A percentile compares a stretch with the other conserved stretches of the same genome.
phyloP scores from a whole-genome alignment of 1,284 basidiomycete genomes.

The Takashimella tepidaria region DNA sequence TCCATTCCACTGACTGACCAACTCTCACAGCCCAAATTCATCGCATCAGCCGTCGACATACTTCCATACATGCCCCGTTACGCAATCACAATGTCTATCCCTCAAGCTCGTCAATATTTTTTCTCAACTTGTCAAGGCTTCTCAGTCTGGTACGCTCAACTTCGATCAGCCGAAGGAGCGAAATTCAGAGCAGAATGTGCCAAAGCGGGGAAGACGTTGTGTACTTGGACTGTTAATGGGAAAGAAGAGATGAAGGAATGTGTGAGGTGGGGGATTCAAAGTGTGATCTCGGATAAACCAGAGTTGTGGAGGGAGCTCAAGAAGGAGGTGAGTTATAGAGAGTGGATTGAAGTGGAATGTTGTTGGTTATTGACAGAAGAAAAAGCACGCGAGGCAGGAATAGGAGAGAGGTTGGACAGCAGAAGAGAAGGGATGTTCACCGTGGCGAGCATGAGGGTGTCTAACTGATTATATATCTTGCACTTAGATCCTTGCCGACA shows the following conservation, averaged over 20 bases:
- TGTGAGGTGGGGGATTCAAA: slow-evolving; percentile 82
- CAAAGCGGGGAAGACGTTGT: slow-evolving; percentile 71
- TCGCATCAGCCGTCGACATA: slow-evolving; percentile 65
- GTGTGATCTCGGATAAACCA: slow-evolving; percentile 75
- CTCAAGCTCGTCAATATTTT: slow-evolving; percentile 75
- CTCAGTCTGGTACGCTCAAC: slow-evolving; percentile 70
- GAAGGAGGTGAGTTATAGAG: slow-evolving; percentile 31
- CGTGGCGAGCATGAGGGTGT: not conserved
- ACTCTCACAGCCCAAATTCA: slow-evolving; percentile 76
- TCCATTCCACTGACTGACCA: not conserved
- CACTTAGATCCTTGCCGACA: slow-evolving; percentile 24
- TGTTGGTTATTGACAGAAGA: too few relatives aligned
- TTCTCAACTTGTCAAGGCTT: slow-evolving; percentile 87
- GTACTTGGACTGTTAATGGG: slow-evolving; percentile 74
- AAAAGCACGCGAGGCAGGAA: too few relatives aligned
- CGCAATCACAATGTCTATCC: slow-evolving; percentile 67
- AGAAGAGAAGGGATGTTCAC: not conserved
- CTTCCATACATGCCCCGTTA: slow-evolving; percentile 80
- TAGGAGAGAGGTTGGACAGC: too few relatives aligned
- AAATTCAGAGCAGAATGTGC: slow-evolving; percentile 76
- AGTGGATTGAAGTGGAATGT: not conserved
- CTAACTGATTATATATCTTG: not conserved
- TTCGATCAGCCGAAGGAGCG: slow-evolving; percentile 64
- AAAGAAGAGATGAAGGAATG: slow-evolving; percentile 93
- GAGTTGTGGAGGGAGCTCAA: slow-evolving; percentile 38